Base-by-base conservation (phyloP, 1,139 yeast species). In the Suhomyces anneliseae region DNA sequence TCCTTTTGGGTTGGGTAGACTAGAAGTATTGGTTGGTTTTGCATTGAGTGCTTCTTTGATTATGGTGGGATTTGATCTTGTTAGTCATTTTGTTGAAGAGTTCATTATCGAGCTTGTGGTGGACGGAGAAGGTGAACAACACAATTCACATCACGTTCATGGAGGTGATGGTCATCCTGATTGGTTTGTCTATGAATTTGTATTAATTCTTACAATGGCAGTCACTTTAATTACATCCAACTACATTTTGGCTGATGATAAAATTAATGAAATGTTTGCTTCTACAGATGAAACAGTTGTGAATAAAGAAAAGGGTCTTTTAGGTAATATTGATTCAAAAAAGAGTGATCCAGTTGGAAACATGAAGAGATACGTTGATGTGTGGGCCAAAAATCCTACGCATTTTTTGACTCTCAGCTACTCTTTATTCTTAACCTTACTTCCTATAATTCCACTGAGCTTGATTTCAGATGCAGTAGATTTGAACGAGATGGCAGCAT, bases 1-100 rank as follows among this genome's bases (percentile, higher is more conserved):
- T 55, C 99, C 99, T 0, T 93, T 93, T 72, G 98, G 98, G 0
- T 72, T 93, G 36, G 96, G 95, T 26, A 74, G 98, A 50, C 75
- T 88, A 24, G 97, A 93, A 59, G 96, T 92, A 0, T 70, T 93
- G 27, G 84, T 87, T 35, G 95, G 96, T 3, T 92, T 90, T 72
- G 97, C 95, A 0, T 72, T 90, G 42, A 84, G 95, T 19, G 85
- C 93, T 0, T 85, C 95, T 1, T 76, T 93, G 51, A 75, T 92
- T 24, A 93, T 92, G 80, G 95, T 92, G 54, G 97, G 98, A 0
- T 81, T 90, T 49, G 98, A 93, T 63, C 73, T 93, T 47, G 71
- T 89, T 44, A 87, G 95, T 46, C 99, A 93, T 64, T 78, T 89
- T 11, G 60, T 88, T 19, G 97, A 93, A 64, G 96, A 88, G 54